Evolutionary conservation across 192 early-diverging fungal genomes (phyloP), one percentile per base, ranked within the genome.

Genomic region (Backusella circina): DNA sequence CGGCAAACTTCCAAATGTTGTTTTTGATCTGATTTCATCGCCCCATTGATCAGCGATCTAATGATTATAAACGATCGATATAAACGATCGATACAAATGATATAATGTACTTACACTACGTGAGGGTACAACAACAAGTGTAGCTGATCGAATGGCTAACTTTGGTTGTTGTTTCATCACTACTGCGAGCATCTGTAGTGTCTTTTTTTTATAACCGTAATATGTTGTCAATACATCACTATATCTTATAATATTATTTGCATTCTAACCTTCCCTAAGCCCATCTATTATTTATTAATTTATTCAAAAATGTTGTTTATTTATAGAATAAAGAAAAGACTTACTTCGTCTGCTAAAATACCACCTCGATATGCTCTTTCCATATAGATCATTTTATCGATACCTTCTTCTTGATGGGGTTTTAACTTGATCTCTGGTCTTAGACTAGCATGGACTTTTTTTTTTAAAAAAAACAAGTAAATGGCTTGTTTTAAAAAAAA

Each of bases 31-130:
- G 15, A 77, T 72, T 67, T 77, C 76, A 3, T 71, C 64, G 32
- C 54, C 61, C 76, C 76, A 77, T 35, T 77, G 76, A n/a, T 77
- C 70, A 23, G 76, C 76, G 16, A 77, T 38, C 76, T 77, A 67
- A 37, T 16, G 4, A 16, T 41, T 1, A 41, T 41, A 16, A 41
- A 41, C 16, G 39, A 41, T 41, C 13, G 16, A 41, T 38, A 36
- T 0, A 10, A 74, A n/a, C 51, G 0, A 37, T 37, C n/a, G 9
- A 37, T 36, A 16, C 1, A 16, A 41, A 12, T 41, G 4, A 41
- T 41, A 41, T 38, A 7, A 41, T 41, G 16, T 15, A 54, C 76
- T 50, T 77, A 77, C 76, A 64, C 76, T 65, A 13, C 61, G 61
- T 21, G 70, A 67, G 13, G 76, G 76, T n/a, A 72, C 71, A 39